Conservation (phyloP, 1,139 yeast species). For the Magnusiomyces clavatus region DNA sequence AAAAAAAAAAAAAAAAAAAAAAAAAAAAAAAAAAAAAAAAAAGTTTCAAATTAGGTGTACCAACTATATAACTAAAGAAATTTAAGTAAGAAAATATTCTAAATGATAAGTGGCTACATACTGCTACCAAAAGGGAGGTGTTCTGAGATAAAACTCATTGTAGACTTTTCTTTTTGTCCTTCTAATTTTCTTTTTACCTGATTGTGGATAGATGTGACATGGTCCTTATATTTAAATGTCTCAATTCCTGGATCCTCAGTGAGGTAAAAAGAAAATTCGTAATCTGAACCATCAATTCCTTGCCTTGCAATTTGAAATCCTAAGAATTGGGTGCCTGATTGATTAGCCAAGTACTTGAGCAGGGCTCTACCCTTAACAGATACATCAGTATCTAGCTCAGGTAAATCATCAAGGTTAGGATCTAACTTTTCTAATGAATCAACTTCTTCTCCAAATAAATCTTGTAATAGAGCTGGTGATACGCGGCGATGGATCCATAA, state of each 20-base stretch:
- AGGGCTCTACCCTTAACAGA: conserved; percentile 62
- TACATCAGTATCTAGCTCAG: conserved; percentile 61
- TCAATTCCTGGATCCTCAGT: conserved; percentile 58
- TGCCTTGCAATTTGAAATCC: conserved; percentile 59
- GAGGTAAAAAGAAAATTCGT: conserved; percentile 50
- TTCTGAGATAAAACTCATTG: conserved; percentile 11
- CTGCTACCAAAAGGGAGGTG: conserved; percentile 6
- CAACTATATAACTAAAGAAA: too few species aligned
- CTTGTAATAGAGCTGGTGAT: conserved; percentile 58
- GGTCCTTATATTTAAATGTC: conserved; percentile 26
- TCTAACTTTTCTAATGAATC: conserved; percentile 42
- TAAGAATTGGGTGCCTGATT: conserved; percentile 38
- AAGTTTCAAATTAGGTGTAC: neutral
- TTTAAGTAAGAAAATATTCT: too few species aligned
- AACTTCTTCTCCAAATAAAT: conserved; percentile 59
- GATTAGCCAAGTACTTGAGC: conserved; percentile 42
- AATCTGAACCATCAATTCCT: conserved; percentile 55
- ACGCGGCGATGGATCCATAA: conserved; percentile 71
- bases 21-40: neutral
- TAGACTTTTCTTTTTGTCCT: conserved; percentile 17
- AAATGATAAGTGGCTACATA: neutral
- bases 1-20: neutral
- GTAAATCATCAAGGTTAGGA: conserved; percentile 51
- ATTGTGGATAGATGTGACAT: conserved; percentile 28
- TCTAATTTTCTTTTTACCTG: conserved; percentile 27